These are phyloP conservation scores for Fusarium dlaminii DNA, from an alignment of 2,329 filamentous ascomycete species.

Conservation along the genomic window DNA sequence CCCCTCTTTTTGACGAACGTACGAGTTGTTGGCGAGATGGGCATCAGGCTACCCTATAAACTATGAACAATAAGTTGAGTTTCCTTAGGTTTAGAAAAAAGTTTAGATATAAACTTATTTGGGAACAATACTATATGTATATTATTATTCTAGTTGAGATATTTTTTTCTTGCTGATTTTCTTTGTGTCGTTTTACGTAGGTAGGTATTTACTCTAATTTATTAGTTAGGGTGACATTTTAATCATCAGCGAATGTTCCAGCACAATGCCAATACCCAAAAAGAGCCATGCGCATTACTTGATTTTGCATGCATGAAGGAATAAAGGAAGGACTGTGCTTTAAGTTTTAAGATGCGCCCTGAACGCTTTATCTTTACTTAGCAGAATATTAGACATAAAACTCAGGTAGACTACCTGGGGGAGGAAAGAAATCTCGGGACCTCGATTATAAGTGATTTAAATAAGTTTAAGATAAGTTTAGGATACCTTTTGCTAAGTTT, in stretches of 20 bases:
- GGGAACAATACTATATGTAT: not conserved
- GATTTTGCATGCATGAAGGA: not conserved
- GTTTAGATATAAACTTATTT: not conserved
- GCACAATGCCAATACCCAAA: not conserved
- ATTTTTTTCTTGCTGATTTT: not conserved
- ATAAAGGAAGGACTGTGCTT: not conserved
- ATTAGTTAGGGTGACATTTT: not conserved
- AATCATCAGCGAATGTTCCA: not conserved
- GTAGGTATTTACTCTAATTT: not conserved
- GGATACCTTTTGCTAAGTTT: not conserved
- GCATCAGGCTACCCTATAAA: not conserved
- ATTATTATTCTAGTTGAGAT: not conserved
- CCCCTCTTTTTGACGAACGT: not conserved
- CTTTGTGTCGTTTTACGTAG: too few species aligned
- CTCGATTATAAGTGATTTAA: too few species aligned
- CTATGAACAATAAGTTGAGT: not conserved
- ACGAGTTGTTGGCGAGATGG: not conserved
- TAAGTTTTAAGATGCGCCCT: not conserved
- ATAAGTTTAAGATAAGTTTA: too few species aligned
- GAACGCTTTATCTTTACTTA: not conserved
- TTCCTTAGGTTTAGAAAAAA: not conserved
- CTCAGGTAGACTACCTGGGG: not conserved
- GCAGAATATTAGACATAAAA: too few species aligned
- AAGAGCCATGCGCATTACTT: not conserved
- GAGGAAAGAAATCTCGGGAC: not conserved